Evolutionary conservation across 2,329 filamentous ascomycete genomes (phyloP).

Genomic region (Pyricularia sp.): DNA sequence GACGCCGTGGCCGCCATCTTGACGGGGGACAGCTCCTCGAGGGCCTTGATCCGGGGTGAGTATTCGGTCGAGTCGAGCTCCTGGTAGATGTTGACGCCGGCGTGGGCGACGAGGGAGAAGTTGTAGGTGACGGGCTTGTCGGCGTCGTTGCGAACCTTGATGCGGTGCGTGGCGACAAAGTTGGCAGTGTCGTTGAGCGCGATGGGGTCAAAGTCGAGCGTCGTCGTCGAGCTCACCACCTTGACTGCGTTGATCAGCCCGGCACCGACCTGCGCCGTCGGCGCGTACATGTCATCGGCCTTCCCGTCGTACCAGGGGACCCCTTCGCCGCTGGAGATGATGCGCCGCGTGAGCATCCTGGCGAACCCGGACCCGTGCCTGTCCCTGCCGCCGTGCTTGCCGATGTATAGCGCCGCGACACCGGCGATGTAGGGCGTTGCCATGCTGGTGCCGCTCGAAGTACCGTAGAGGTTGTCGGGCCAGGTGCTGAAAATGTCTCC

Average conservation of each 20-base stretch:
- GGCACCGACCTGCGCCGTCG: slow-evolving; percentile 23
- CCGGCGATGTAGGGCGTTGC: too few species aligned
- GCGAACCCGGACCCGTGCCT: slow-evolving; percentile 18
- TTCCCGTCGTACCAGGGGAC: slow-evolving; percentile 14
- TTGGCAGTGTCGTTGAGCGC: slow-evolving; percentile 30
- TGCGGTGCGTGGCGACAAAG: slow-evolving; percentile 17
- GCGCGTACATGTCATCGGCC: neutral
- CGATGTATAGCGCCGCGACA: too few species aligned
- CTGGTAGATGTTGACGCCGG: slow-evolving; percentile 21
- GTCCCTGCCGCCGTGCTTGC: slow-evolving; percentile 15
- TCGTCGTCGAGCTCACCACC: slow-evolving; percentile 23
- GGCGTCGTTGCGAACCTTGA: slow-evolving; percentile 24
- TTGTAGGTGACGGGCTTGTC: slow-evolving; percentile 20
- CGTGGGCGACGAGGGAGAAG: slow-evolving; percentile 17
- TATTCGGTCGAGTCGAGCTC: neutral
- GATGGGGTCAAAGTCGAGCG: slow-evolving; percentile 23
- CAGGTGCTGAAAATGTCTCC: too few species aligned
- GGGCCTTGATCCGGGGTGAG: slow-evolving; percentile 5
- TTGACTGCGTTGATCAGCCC: slow-evolving; percentile 28
- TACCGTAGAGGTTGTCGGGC: too few species aligned
- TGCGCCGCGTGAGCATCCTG: slow-evolving; percentile 15
- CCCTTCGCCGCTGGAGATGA: slow-evolving; percentile 19
- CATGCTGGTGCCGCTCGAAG: too few species aligned
- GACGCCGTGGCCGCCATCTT: slow-evolving; percentile 5
- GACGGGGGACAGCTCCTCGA: neutral